These are phyloP conservation scores for Suillus paluster DNA, from an alignment of 768 basidiomycete genomes.

Conservation along the genomic window DNA sequence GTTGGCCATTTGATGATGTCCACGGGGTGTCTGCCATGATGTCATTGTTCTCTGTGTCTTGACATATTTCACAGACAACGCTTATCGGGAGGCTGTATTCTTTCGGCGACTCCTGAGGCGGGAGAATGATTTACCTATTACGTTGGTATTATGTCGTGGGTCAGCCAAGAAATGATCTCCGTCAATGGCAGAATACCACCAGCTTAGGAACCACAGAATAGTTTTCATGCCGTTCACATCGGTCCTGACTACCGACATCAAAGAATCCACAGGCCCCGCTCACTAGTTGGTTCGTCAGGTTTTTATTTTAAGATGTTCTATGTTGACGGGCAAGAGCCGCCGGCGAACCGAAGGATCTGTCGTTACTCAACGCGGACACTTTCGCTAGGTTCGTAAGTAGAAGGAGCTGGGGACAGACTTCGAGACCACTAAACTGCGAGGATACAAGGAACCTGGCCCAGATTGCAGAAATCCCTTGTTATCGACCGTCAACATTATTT, in stretches of 20 bases:
- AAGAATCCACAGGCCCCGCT: constrained; percentile 55
- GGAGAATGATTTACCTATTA: neutral
- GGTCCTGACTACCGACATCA: neutral
- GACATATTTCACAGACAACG: neutral
- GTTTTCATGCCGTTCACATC: neutral
- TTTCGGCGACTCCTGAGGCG: too few relatives aligned
- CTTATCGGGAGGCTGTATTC: constrained; percentile 46
- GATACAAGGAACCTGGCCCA: constrained; percentile 40
- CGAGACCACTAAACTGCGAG: constrained; percentile 18
- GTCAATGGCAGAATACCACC: neutral
- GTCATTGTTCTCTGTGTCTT: constrained; percentile 26
- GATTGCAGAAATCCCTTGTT: constrained; percentile 50
- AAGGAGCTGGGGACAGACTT: neutral
- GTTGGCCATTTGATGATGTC: constrained; percentile 11
- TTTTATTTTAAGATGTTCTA: constrained; percentile 50
- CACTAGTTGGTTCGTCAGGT: constrained; percentile 54
- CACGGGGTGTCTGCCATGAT: neutral
- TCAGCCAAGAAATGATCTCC: neutral
- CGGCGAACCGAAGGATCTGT: constrained; percentile 52
- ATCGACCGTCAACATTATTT: constrained; percentile 44
- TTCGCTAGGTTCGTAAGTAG: neutral
- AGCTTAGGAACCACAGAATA: neutral
- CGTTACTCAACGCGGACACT: constrained; percentile 39
- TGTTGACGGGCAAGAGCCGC: constrained; percentile 46
- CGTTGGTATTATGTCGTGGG: neutral